phyloP scores from a whole-genome alignment of 1,284 basidiomycete genomes.

The Rhodofomes roseus region DNA sequence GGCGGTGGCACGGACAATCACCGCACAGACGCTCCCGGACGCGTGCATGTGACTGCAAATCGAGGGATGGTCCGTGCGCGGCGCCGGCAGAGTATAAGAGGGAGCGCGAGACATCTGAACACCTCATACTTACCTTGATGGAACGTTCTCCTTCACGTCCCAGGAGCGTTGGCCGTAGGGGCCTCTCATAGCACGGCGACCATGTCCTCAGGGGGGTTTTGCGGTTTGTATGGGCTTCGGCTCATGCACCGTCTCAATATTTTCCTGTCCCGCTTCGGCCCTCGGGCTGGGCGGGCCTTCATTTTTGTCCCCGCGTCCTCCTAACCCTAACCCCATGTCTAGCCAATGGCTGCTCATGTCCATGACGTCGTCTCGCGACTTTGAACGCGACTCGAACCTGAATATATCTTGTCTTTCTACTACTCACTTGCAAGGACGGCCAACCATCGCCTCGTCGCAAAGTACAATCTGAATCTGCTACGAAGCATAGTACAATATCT shows the following conservation, averaged over 20 bases:
- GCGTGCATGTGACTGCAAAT: conserved; percentile 16
- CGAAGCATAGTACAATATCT: no score
- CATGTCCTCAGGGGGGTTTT: conserved; percentile 47
- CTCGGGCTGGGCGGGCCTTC: conserved; percentile 34
- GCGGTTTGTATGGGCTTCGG: conserved; percentile 63
- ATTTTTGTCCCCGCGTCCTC: conserved; percentile 20
- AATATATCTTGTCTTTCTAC: background rate
- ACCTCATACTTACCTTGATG: conserved; percentile 39
- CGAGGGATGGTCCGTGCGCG: conserved; percentile 27
- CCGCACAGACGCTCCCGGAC: background rate
- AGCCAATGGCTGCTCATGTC: background rate
- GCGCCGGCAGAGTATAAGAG: conserved; percentile 18
- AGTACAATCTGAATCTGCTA: no score
- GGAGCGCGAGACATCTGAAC: conserved; percentile 7
- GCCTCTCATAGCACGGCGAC: conserved; percentile 68
- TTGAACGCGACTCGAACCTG: background rate
- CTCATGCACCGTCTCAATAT: conserved; percentile 69
- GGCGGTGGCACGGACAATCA: conserved; percentile 9
- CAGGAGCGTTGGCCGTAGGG: conserved; percentile 40
- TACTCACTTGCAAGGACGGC: no score
- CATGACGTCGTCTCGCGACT: background rate
- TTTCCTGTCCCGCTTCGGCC: conserved; percentile 61
- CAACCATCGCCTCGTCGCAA: no score
- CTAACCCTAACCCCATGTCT: conserved; percentile 30
- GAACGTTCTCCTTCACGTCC: conserved; percentile 35